These are phyloP conservation scores for Ceratobasidium sp. DNA, from an alignment of 1,284 basidiomycete genomes.

Conservation along the genomic window DNA sequence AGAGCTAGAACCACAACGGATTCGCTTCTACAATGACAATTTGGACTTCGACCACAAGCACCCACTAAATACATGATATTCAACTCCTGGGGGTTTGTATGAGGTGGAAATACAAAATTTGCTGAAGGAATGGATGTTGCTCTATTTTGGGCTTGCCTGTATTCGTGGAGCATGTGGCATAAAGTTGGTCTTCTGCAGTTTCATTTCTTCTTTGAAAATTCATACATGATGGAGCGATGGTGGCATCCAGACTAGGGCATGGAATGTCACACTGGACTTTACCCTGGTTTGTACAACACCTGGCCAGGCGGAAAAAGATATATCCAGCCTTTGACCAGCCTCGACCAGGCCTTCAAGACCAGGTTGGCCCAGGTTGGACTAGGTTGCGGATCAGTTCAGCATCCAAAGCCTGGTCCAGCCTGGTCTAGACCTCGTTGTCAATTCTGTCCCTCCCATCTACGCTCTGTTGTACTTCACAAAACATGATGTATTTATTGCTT, in stretches of 20 bases:
- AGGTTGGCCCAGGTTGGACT: neutral
- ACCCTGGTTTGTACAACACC: neutral
- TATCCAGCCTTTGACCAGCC: neutral
- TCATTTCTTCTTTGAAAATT: too few relatives aligned
- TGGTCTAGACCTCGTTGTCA: too few relatives aligned
- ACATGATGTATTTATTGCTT: too few relatives aligned
- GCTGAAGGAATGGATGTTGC: neutral
- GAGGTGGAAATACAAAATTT: neutral
- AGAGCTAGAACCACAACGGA: slow-evolving; percentile 68
- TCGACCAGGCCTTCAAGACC: neutral
- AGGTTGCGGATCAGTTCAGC: neutral
- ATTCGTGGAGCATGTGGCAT: slow-evolving; percentile 18
- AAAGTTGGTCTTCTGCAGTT: too few relatives aligned
- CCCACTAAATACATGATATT: slow-evolving; percentile 28
- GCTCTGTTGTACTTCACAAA: too few relatives aligned
- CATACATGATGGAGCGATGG: too few relatives aligned
- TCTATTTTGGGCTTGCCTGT: neutral
- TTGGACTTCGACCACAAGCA: slow-evolving; percentile 48
- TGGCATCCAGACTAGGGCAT: too few relatives aligned
- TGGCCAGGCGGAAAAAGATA: neutral
- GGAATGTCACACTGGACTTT: slow-evolving; percentile 2
- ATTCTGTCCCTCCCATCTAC: too few relatives aligned
- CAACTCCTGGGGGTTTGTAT: neutral
- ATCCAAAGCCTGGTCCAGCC: neutral
- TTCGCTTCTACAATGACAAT: slow-evolving; percentile 45